phyloP scores from a whole-genome alignment of 2,329 filamentous ascomycete genomes.

The Podosphaera xanthii region DNA sequence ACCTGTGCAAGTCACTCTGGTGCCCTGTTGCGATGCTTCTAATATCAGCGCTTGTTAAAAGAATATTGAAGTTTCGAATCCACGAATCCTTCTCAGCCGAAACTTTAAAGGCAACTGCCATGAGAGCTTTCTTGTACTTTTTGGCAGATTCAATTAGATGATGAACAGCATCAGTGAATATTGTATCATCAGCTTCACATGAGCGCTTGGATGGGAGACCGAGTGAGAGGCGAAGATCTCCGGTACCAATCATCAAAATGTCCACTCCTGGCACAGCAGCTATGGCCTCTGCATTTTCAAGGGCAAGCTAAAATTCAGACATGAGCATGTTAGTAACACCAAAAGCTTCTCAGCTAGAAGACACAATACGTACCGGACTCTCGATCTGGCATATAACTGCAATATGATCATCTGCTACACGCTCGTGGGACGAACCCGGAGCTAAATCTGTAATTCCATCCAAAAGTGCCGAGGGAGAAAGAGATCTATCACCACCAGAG shows the following conservation, averaged over 20 bases:
- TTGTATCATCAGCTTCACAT: background rate
- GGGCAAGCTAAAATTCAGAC: background rate
- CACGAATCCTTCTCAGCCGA: background rate
- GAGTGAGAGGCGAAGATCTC: background rate
- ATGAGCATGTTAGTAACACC: background rate
- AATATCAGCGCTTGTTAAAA: background rate
- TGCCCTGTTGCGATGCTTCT: background rate
- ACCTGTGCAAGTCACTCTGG: background rate
- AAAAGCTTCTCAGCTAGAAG: background rate
- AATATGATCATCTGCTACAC: background rate
- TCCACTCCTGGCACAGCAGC: background rate
- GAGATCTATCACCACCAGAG: background rate
- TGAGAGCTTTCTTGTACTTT: background rate
- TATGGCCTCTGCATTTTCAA: background rate
- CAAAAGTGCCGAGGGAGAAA: constrained; percentile 1
- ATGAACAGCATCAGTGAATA: background rate
- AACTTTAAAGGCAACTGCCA: constrained; percentile 1
- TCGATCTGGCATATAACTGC: constrained; percentile 2
- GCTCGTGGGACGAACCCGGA: background rate
- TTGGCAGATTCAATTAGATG: background rate
- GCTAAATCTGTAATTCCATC: background rate
- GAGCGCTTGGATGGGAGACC: background rate
- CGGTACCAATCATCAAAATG: background rate
- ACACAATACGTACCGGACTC: background rate
- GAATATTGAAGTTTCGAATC: background rate